Percentiles rank a stretch among this genome's conserved stretches.
Conservation (phyloP, 345 rosid species). For the Linum usitatissimum region DNA sequence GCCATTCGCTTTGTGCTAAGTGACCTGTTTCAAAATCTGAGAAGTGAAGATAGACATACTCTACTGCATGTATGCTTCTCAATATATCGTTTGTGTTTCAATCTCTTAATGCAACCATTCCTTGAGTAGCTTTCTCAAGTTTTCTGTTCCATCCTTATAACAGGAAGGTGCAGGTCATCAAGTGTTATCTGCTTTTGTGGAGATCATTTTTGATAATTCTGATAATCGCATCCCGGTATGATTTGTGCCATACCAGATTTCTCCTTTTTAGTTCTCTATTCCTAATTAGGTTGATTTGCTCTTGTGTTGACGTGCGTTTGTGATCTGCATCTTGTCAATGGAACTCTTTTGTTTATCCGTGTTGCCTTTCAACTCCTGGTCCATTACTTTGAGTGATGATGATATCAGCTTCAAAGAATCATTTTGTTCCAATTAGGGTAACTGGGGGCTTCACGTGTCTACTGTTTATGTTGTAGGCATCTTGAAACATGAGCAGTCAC, state of each 20-base stretch:
- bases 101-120: neutral
- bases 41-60: slow-evolving; percentile 83
- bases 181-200: slow-evolving; percentile 83
- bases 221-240: slow-evolving; percentile 89
- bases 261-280: neutral
- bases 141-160: neutral
- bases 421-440: too few relatives aligned
- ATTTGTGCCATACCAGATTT: neutral
- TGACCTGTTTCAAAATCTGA: slow-evolving; percentile 74
- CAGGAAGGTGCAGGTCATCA: slow-evolving; percentile 99
- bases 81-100: slow-evolving; percentile 7
- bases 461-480: too few relatives aligned
- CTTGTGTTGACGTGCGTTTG: too few relatives aligned
- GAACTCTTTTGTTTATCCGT: too few relatives aligned
- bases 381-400: too few relatives aligned
- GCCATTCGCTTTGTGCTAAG: slow-evolving; percentile 94
- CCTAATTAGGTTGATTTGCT: neutral
- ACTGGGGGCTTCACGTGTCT: too few relatives aligned
- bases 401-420: too few relatives aligned
- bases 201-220: slow-evolving; percentile 88
- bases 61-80: slow-evolving; percentile 67
- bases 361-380: too few relatives aligned
- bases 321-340: too few relatives aligned
- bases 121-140: neutral
- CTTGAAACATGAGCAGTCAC: too few relatives aligned